phyloP scores from a whole-genome alignment of 306 rosid genomes.

The Albizia julibrissin region DNA sequence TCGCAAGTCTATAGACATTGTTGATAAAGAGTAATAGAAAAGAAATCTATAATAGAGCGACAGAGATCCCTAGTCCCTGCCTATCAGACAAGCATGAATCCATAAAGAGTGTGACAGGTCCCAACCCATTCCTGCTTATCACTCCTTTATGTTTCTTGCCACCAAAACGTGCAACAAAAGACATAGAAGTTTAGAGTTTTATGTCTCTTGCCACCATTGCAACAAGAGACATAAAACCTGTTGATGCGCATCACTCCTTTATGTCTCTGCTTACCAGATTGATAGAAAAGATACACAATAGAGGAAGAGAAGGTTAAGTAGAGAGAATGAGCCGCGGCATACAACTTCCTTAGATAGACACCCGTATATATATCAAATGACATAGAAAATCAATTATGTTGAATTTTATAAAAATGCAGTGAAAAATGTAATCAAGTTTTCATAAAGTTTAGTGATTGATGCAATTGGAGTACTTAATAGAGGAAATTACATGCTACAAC shows the following conservation, averaged over 20 bases:
- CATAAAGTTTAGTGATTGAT: neutral
- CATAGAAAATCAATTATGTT: constrained; percentile 5
- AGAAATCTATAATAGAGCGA: constrained; percentile 5
- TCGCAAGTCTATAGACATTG: neutral
- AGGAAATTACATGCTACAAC: constrained; percentile 17
- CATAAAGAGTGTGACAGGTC: neutral
- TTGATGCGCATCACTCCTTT: neutral
- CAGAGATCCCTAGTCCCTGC: neutral
- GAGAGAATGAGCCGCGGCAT: constrained; percentile 18
- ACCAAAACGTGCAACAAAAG: too few species aligned
- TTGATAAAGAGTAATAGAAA: neutral
- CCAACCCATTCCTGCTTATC: neutral
- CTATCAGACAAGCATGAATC: neutral
- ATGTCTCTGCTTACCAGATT: neutral
- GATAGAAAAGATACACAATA: neutral
- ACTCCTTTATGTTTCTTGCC: neutral
- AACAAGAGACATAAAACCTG: neutral
- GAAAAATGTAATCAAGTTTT: neutral
- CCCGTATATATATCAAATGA: neutral
- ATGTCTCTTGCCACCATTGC: neutral
- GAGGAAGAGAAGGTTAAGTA: constrained; percentile 6
- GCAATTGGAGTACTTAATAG: neutral
- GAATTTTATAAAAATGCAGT: neutral
- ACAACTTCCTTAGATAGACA: neutral
- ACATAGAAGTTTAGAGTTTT: too few species aligned